Percentiles rank a stretch among this genome's conserved stretches.
Evolutionary conservation across 192 early-diverging fungal genomes (phyloP).

Genomic region (Coemansia javaensis): DNA sequence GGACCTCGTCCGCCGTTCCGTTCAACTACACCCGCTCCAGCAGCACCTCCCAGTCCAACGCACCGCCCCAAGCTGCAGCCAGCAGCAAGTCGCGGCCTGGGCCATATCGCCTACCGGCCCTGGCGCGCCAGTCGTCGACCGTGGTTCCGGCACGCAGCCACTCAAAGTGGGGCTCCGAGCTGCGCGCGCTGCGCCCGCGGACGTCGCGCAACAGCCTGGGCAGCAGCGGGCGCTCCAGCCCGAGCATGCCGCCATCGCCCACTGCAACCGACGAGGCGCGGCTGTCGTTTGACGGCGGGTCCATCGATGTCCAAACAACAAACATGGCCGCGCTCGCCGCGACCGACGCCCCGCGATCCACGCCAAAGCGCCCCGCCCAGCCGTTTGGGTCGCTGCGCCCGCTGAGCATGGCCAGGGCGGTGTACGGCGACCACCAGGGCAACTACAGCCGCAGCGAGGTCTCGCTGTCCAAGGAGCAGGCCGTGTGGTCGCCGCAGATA

Average conservation of each 20-base stretch:
- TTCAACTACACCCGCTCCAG: slow-evolving; percentile 3
- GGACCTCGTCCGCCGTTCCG: slow-evolving; percentile 20
- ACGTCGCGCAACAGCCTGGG: slow-evolving; percentile 24
- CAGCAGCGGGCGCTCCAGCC: slow-evolving; percentile 13
- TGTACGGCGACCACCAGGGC: slow-evolving; percentile 13
- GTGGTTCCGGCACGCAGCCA: slow-evolving; percentile 7
- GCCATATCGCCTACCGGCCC: slow-evolving; percentile 18
- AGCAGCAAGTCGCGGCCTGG: slow-evolving; percentile 13
- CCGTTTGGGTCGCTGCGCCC: slow-evolving; percentile 15
- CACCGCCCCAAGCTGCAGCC: no score
- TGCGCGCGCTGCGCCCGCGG: slow-evolving; percentile 11
- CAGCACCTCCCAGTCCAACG: not conserved
- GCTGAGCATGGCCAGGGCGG: slow-evolving; percentile 10
- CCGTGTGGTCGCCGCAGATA: slow-evolving; percentile 47
- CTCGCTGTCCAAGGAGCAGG: slow-evolving; percentile 37
- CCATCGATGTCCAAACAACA: slow-evolving; percentile 14
- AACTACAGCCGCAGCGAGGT: slow-evolving; percentile 30
- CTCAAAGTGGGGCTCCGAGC: slow-evolving; percentile 11
- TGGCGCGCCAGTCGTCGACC: slow-evolving; percentile 4
- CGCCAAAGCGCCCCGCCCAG: slow-evolving; percentile 6
- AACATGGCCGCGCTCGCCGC: slow-evolving; percentile 26
- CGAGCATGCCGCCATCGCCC: slow-evolving; percentile 28
- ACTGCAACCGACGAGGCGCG: slow-evolving; percentile 15
- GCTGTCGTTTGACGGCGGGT: slow-evolving; percentile 42
- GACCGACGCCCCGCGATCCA: slow-evolving; percentile 5